phyloP scores from a whole-genome alignment of 768 basidiomycete species.

The Tulasnella sp. region DNA sequence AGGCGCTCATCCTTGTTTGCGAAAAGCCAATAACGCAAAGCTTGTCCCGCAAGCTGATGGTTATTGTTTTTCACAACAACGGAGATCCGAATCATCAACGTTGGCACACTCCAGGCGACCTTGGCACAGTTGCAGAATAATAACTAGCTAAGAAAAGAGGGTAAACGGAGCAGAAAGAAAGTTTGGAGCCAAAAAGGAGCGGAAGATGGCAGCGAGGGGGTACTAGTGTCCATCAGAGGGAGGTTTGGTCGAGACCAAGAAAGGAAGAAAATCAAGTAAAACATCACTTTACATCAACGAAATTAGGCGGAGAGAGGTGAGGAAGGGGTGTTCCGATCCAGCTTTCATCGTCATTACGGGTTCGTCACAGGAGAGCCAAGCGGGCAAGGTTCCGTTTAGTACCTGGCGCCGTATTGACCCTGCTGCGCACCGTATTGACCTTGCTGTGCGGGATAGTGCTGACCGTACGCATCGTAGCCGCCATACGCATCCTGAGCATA shows the following conservation, averaged over 20 bases:
- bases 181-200: background rate
- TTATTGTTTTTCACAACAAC: background rate
- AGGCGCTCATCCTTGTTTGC: background rate
- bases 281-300: conserved; percentile 2
- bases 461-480: conserved; percentile 8
- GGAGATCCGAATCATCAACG: background rate
- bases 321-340: background rate
- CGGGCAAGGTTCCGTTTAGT: background rate
- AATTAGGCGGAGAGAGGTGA: background rate
- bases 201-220: background rate
- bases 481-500: conserved; percentile 10
- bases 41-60: background rate
- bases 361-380: background rate
- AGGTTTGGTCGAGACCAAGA: background rate
- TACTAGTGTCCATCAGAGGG: background rate
- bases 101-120: background rate
- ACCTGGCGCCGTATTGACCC: conserved; percentile 3
- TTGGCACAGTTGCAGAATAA: background rate
- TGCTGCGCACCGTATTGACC: background rate
- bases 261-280: background rate
- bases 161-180: background rate
- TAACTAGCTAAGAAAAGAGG: background rate
- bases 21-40: background rate
- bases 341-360: background rate
- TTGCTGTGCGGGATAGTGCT: background rate